Percentiles rank a stretch among this genome's conserved stretches.
Conservation (phyloP, 345 rosid species). For the Rhodomyrtus tomentosa region DNA sequence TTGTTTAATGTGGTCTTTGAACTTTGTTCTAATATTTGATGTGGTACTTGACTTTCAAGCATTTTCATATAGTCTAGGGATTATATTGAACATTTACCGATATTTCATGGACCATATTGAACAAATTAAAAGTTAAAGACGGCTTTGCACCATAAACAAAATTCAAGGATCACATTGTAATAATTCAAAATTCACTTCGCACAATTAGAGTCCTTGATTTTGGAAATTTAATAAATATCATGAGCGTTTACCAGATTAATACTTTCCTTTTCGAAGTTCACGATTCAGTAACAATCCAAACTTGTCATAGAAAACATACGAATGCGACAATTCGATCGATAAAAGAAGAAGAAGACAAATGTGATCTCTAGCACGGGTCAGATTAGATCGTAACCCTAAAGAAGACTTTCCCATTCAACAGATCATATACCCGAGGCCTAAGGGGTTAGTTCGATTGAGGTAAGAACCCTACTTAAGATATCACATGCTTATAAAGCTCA, state of each 20-base stretch:
- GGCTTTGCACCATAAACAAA: not conserved
- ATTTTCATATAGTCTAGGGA: not conserved
- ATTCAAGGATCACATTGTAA: not conserved
- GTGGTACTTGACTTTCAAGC: not conserved
- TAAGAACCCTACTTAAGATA: not conserved
- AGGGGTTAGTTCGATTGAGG: not conserved
- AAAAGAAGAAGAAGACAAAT: not conserved
- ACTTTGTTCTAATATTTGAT: no score
- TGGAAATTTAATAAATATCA: not conserved
- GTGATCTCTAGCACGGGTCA: not conserved
- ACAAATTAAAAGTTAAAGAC: not conserved
- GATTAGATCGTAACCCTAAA: not conserved
- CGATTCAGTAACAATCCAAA: not conserved
- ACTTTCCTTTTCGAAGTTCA: not conserved
- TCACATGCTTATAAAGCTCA: not conserved
- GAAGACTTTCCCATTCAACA: no score
- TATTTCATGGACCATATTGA: not conserved
- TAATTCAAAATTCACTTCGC: not conserved
- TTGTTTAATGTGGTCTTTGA: not conserved
- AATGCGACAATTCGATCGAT: not conserved
- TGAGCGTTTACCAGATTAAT: not conserved
- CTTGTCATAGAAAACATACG: not conserved
- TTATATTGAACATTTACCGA: not conserved
- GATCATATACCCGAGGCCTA: not conserved
- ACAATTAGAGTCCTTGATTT: not conserved